A percentile compares a stretch with the other conserved stretches of the same genome.
phyloP scores from a whole-genome alignment of 208 protist species.

The Porcisia hertigi region DNA sequence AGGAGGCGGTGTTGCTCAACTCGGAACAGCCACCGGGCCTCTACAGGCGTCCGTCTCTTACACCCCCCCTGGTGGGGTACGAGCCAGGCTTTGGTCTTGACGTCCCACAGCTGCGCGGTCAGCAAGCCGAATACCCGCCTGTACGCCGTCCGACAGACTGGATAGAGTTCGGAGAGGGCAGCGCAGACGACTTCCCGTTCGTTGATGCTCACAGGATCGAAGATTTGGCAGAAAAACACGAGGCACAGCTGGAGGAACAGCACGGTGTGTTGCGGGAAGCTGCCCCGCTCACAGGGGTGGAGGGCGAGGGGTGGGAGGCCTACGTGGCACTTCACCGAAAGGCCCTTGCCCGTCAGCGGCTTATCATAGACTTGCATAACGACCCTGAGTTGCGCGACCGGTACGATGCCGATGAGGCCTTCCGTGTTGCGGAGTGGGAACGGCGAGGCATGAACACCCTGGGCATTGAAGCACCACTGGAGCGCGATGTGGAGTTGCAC shows the following conservation, averaged over 20 bases:
- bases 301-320: slow-evolving; percentile 84
- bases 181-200: slow-evolving; percentile 54
- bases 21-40: slow-evolving; percentile 75
- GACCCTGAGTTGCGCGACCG: slow-evolving; percentile 53
- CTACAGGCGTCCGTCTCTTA: slow-evolving; percentile 72
- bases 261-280: slow-evolving; percentile 70
- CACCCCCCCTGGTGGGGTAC: slow-evolving; percentile 77
- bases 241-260: slow-evolving; percentile 46
- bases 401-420: slow-evolving; percentile 56
- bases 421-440: slow-evolving; percentile 57
- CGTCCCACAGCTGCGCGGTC: slow-evolving; percentile 79
- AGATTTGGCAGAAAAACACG: slow-evolving; percentile 47
- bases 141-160: slow-evolving; percentile 55
- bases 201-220: slow-evolving; percentile 63
- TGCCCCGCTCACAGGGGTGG: slow-evolving; percentile 74
- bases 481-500: slow-evolving; percentile 51
- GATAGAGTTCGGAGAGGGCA: slow-evolving; percentile 34
- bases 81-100: slow-evolving; percentile 87
- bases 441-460: slow-evolving; percentile 66
- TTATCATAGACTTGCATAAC: slow-evolving; percentile 83
- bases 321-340: slow-evolving; percentile 84
- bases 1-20: slow-evolving; percentile 74
- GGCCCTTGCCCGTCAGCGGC: slow-evolving; percentile 73
- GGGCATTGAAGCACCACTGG: slow-evolving; percentile 38
- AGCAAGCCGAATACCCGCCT: slow-evolving; percentile 79